Conservation (phyloP, 257 asterid species). For the Nicotiana undulata region DNA sequence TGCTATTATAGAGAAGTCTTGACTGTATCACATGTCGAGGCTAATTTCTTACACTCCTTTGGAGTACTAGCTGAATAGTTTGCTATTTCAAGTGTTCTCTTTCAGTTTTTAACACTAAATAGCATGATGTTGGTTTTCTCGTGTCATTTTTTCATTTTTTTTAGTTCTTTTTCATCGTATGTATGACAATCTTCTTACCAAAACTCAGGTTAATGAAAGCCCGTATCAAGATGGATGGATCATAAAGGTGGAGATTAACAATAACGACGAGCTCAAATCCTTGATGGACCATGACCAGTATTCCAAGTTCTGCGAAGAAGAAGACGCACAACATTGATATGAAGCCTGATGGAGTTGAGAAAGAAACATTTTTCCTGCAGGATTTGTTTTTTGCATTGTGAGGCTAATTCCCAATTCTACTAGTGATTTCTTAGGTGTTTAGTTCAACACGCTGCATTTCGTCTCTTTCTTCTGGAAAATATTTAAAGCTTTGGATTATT, state of each 20-base stretch:
- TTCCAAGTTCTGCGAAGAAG: constrained; percentile 79
- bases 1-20: too few species aligned
- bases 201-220: constrained; percentile 55
- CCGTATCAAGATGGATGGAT: constrained; percentile 90
- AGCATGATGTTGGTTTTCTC: neutral
- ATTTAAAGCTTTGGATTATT: neutral
- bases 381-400: neutral
- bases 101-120: neutral
- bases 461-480: neutral
- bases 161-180: neutral
- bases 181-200: neutral
- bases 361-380: neutral
- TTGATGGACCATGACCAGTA: constrained; percentile 60
- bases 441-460: neutral
- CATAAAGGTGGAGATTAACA: constrained; percentile 70
- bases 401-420: neutral
- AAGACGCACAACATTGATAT: constrained; percentile 60
- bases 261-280: constrained; percentile 36
- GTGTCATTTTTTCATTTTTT: neutral
- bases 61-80: neutral
- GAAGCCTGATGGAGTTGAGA: neutral
- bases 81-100: neutral
- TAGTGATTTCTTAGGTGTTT: neutral
- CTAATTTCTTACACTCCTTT: neutral
- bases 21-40: neutral